Base-by-base conservation (phyloP, 768 basidiomycete genomes). In the Phanerochaete carnosa region DNA sequence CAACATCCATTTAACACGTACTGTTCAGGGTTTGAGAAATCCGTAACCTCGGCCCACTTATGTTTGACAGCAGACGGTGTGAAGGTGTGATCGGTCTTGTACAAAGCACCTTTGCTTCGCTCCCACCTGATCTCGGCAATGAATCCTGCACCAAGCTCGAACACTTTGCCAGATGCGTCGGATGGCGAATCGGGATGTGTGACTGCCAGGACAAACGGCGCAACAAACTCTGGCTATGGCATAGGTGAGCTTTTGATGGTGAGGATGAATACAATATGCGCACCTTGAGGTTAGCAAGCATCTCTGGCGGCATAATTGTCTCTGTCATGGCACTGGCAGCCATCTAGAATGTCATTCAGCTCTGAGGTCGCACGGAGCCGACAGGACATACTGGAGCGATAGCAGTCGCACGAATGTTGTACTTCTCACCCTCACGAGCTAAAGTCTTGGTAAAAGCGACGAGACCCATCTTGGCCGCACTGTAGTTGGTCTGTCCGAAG, bases 291-390 rank as follows among this genome's bases (percentile, higher is more conserved):
- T 92, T 90, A n/a, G 83, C 88, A 57, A 98, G 83, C 83, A 97
- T 87, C 59, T 98, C 96, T 22, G 90, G 89, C 9, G 96, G 92
- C 90, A 98, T 92, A 66, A 95, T 79, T 0, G 94, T 97, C 68
- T 89, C 95, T 2, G 95, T 97, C 96, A 98, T 98, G 2, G 84
- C 83, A 2, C 94, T 96, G 0, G 95, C 96, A n/a, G 96, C 96
- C 61, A 92, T 88, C 93, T 94, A 63, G 13, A 7, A 45, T 52
- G 63, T 30, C 4, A n/a, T 4, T 52, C 51, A 52, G 30, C 19
- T 19, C 39, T 39, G 33, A 52, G 43, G 22, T 35, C 2, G 30
- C 22, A 26, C 49, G 35, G 15, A 55, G 45, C 4, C 8, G 19
- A 19, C 13, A 39, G 51, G 39, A 16, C 30, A 45, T 74, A 95